A percentile compares a stretch with the other conserved stretches of the same genome.
phyloP scores from a whole-genome alignment of 2,329 filamentous ascomycete genomes.

The Geosmithia putterillii region DNA sequence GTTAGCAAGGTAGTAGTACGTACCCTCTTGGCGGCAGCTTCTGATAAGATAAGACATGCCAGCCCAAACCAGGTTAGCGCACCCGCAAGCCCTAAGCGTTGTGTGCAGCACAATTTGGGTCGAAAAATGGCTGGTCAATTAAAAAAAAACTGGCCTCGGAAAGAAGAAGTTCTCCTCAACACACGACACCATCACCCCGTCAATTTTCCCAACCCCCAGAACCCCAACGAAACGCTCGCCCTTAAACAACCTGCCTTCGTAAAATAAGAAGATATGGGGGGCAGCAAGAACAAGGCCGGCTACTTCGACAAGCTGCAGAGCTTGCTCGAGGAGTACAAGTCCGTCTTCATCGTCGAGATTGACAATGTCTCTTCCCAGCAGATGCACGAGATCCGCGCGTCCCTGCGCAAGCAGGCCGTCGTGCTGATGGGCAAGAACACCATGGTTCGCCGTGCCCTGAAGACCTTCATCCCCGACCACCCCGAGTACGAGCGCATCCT shows the following conservation, averaged over 20 bases:
- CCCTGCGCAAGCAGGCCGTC: constrained; percentile 83
- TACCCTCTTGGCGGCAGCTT: neutral
- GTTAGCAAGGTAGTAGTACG: constrained; percentile 1
- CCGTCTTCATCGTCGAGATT: constrained; percentile 92
- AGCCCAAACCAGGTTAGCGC: constrained; percentile 10
- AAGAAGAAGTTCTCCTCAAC: neutral
- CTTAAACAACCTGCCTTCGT: constrained; percentile 99
- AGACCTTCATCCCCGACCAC: constrained; percentile 79
- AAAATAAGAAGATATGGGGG: constrained; percentile 94
- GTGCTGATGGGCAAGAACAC: constrained; percentile 99
- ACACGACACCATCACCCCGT: constrained; percentile 8
- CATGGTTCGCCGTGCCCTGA: constrained; percentile 97
- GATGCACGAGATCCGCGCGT: constrained; percentile 99
- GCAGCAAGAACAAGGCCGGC: constrained; percentile 85
- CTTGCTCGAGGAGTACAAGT: constrained; percentile 92
- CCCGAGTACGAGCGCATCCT: constrained; percentile 98
- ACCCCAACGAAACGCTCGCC: constrained; percentile 36
- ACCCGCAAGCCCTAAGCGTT: constrained; percentile 22
- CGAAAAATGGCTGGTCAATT: neutral
- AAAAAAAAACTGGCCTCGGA: neutral
- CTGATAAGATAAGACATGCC: neutral
- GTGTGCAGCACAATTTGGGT: constrained; percentile 15
- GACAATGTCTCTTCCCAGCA: constrained; percentile 99
- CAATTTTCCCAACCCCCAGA: constrained; percentile 8
- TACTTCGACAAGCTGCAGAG: constrained; percentile 99